Evolutionary conservation across 768 basidiomycete genomes (phyloP), one percentile per base, ranked within the genome.

Genomic region (Paxillus involutus): DNA sequence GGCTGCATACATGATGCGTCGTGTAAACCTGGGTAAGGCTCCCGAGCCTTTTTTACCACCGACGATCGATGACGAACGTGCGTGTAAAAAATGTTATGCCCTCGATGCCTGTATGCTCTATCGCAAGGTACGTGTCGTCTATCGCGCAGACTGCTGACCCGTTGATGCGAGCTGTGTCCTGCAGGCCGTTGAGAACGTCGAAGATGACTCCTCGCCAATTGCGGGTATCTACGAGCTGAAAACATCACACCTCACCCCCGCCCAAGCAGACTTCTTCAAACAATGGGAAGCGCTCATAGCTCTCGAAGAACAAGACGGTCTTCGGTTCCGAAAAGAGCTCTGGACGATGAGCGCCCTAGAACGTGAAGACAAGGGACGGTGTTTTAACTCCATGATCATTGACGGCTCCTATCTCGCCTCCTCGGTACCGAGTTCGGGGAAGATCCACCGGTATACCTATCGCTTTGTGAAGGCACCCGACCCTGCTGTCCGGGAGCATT

Each of bases 21-120:
- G 88, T 54, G 62, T 58, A 37, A 60, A 59, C 41, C 61, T 59
- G 56, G 51, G 58, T 21, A 68, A 63, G 49, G 59, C 52, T 48
- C 39, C 56, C 35, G 80, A 83, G 59, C 75, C 81, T 9, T 91
- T 96, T 68, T 73, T 99, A 17, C 97, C 97, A 1, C 80, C 86
- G 1, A 91, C 94, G 0, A 88, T 97, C 55, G 92, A 98, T 64
- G 84, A 92, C 58, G 81, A 85, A 53, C 74, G 85, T 52, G 72
- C 79, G 11, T 99, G 97, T 69, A 83, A 84, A 65, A 80, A 76
- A 46, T 98, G 97, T 64, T 98, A 86, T 65, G 78, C 81, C 0
- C 71, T 90, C 6, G 92, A 99, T 62, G 79, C 84, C 2, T 98
- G 97, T 70, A 94, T 98, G 88, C 77, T 99, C 11, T 98, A 94